Base-by-base conservation (phyloP, 2,329 filamentous ascomycete genomes). In the Fusarium circinatum region DNA sequence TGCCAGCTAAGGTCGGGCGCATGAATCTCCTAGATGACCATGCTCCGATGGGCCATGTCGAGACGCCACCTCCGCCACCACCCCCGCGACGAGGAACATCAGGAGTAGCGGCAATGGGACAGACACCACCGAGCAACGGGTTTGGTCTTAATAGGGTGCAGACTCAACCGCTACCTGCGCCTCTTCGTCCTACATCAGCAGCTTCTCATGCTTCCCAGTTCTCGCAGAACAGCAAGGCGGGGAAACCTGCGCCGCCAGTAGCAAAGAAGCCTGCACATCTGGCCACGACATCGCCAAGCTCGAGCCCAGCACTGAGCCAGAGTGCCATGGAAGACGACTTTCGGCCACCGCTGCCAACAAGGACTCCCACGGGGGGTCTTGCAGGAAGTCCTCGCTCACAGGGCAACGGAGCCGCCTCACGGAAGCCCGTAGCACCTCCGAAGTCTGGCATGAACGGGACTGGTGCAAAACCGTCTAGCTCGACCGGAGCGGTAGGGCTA, bases 201-300 rank as follows among this genome's bases (percentile, higher is more conserved):
- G 78, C 81, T 7, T 84, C 85, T 3, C 80, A 80, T 44, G 63
- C 74, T 42, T 81, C 80, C 39, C 79, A 82, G 61, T 62, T 78
- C 12, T 81, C 82, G 14, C 75, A 80, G 58, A 76, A 78, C 47
- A 70, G 76, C 47, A 80, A 81, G 38, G 75, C 78, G 32, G 75
- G 79, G 20, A 87, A 86, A 70, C 78, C 82, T 15, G 82, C 87
- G n/a, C 89, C 88, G 10, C 88, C 87, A 2, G 84, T 93, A 56
- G 91, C 90, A 28, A 89, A 85, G 79, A 93, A 93, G 76, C 91
- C 91, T 3, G 85, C 87, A 6, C 88, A 90, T 71, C 84, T 90
- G 9, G 75, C 82, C 22, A 77, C 79, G 12, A 74, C 75, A 45
- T 79, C 80, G 6, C 79, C 78, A 4, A 62, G 60, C 24, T 66